Base-by-base conservation (phyloP, 2,329 filamentous ascomycete species). In the Tolypocladium capitatum region DNA sequence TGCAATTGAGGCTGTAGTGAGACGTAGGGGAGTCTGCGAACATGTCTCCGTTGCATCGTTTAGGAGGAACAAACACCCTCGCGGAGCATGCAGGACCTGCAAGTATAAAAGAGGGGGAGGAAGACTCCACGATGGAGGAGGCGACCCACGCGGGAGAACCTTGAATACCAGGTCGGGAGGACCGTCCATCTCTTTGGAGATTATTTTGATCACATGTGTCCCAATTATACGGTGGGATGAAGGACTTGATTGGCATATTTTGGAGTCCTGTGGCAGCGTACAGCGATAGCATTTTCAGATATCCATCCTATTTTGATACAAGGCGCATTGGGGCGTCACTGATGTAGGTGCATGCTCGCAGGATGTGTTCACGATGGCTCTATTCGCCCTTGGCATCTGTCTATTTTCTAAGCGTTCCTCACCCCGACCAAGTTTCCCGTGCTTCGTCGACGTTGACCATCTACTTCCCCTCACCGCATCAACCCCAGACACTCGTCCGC, bases 401-500 rank as follows among this genome's bases (percentile, higher is more conserved):
- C n/a, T 24, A 18, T 28, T 14, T n/a, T n/a, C n/a, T n/a, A n/a
- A n/a, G n/a, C n/a, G 9, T 7, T 10, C 18, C 38, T 18, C 8
- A 11, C 4, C 9, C 2, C 4, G n/a, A 10, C 16, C 38, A 18
- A n/a, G 5, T 28, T 28, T 7, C 14, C 35, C 6, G 8, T n/a
- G 14, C 24, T 41, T 18, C 38, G 28, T 28, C 24, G 27, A 18
- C 9, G 27, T 18, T 42, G 4, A 16, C 10, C n/a, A 30, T 18
- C 14, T 28, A 30, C 43, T 34, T 18, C 16, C 27, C 35, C 51
- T 48, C 49, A 50, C 16, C 43, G 48, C 8, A 50, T 53, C 43
- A 70, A 50, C 34, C 60, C 63, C 49, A 71, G 54, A 52, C 70
- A 73, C 56, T 78, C 75, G 9, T 64, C 61, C 0, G 68, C 70